phyloP scores from a whole-genome alignment of 495 filamentous ascomycete species.

The Pseudotulostoma volvatum region DNA sequence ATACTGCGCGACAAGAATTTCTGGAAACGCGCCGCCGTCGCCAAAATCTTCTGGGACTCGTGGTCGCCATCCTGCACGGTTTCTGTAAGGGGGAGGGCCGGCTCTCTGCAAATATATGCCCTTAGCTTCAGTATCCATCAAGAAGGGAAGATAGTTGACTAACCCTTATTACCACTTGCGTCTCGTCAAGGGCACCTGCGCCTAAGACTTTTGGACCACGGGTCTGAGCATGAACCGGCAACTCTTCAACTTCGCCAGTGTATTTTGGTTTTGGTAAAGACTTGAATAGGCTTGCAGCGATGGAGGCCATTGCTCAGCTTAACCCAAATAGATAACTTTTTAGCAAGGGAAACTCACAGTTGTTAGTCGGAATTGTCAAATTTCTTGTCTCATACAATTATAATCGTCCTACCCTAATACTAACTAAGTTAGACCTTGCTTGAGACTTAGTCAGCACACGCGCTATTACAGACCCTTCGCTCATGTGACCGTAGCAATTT shows the following conservation, averaged over 20 bases:
- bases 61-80: slow-evolving; percentile 76
- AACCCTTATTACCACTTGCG: slow-evolving; percentile 74
- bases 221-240: slow-evolving; percentile 53
- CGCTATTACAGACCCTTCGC: no score
- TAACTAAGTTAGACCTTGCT: no score
- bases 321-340: no score
- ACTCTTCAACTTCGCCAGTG: slow-evolving; percentile 67
- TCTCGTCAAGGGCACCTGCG: slow-evolving; percentile 59
- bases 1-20: slow-evolving; percentile 88
- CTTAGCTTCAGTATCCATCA: not conserved
- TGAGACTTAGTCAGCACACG: no score
- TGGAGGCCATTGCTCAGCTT: slow-evolving; percentile 50
- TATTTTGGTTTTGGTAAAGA: slow-evolving; percentile 84
- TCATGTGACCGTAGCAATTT: no score
- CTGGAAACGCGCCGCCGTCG: slow-evolving; percentile 92
- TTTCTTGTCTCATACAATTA: no score
- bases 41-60: slow-evolving; percentile 78
- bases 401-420: no score
- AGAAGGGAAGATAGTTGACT: slow-evolving; percentile 8
- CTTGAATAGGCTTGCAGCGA: slow-evolving; percentile 62
- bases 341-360: no score
- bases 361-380: no score
- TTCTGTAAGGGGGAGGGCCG: slow-evolving; percentile 75
- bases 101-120: slow-evolving; percentile 36
- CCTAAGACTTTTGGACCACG: slow-evolving; percentile 66